Conservation (phyloP, 768 basidiomycete genomes). For the Suillus tomentosus region DNA sequence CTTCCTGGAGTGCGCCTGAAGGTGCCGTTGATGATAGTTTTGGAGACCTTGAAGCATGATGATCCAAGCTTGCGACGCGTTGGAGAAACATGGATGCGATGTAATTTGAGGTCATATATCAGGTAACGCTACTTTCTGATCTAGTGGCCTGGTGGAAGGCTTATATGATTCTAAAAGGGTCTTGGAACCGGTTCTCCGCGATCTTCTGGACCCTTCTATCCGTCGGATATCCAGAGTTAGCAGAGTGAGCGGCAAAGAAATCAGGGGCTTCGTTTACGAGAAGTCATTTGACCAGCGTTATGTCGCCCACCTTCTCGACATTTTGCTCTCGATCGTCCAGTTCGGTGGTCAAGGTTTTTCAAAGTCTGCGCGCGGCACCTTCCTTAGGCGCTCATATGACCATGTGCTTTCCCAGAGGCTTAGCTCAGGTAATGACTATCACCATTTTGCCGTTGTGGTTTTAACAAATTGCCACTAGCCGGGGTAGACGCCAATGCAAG, state of each 20-base stretch:
- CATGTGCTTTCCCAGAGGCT: conserved; percentile 61
- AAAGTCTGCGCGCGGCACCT: conserved; percentile 67
- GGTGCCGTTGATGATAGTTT: conserved; percentile 82
- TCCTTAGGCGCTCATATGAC: conserved; percentile 67
- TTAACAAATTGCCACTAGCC: conserved; percentile 24
- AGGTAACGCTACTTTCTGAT: conserved; percentile 49
- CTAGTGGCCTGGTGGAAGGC: neutral
- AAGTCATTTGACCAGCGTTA: conserved; percentile 77
- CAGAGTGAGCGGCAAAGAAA: conserved; percentile 64
- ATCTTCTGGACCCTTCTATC: conserved; percentile 72
- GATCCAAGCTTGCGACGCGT: conserved; percentile 74
- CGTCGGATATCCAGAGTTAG: conserved; percentile 48
- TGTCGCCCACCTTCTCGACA: conserved; percentile 73
- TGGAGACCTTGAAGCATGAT: conserved; percentile 79
- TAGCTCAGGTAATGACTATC: conserved; percentile 47
- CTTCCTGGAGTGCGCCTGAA: conserved; percentile 83
- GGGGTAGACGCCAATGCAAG: conserved; percentile 55
- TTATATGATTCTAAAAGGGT: conserved; percentile 51
- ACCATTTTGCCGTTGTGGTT: conserved; percentile 4
- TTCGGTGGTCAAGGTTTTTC: conserved; percentile 91
- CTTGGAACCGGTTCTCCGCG: conserved; percentile 83
- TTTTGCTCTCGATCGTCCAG: conserved; percentile 71
- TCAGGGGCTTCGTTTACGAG: conserved; percentile 70
- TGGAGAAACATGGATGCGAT: conserved; percentile 97
- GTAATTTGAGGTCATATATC: conserved; percentile 87